A percentile compares a stretch with the other conserved stretches of the same genome.
phyloP scores from a whole-genome alignment of 305 asterid genomes.

The Withania somnifera region DNA sequence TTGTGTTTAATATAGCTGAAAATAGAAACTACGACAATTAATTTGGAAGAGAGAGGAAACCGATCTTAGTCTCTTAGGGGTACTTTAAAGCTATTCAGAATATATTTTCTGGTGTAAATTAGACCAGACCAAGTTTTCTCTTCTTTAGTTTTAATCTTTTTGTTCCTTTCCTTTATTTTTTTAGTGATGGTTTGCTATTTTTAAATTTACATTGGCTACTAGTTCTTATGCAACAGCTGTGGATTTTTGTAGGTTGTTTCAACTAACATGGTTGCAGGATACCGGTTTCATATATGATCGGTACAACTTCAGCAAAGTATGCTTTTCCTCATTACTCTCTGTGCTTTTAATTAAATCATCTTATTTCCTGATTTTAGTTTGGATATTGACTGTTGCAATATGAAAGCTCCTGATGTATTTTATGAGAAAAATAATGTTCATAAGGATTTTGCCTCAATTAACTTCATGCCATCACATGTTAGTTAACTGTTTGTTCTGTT shows the following conservation, averaged over 20 bases:
- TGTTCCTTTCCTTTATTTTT: neutral
- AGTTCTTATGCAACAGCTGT: neutral
- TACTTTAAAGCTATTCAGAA: neutral
- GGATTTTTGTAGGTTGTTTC: constrained; percentile 78
- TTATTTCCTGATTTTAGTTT: neutral
- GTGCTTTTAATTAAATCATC: neutral
- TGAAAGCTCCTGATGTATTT: neutral
- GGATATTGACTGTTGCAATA: neutral
- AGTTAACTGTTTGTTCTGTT: neutral
- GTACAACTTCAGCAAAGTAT: constrained; percentile 53
- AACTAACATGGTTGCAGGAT: constrained; percentile 68
- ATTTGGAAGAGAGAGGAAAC: neutral
- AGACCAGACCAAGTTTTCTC: neutral
- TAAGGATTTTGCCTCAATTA: neutral
- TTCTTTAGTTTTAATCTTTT: neutral
- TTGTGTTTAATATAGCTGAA: neutral
- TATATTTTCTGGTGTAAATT: neutral
- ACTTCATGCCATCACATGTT: neutral
- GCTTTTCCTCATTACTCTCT: constrained; percentile 19
- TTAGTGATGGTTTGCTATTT: neutral
- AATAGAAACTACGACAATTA: neutral
- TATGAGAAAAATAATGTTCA: neutral
- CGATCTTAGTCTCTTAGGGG: neutral
- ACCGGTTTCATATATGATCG: constrained; percentile 78
- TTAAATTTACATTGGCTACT: neutral